Base-by-base conservation (phyloP, 208 protist genomes). In the Borovskyia barvae region DNA sequence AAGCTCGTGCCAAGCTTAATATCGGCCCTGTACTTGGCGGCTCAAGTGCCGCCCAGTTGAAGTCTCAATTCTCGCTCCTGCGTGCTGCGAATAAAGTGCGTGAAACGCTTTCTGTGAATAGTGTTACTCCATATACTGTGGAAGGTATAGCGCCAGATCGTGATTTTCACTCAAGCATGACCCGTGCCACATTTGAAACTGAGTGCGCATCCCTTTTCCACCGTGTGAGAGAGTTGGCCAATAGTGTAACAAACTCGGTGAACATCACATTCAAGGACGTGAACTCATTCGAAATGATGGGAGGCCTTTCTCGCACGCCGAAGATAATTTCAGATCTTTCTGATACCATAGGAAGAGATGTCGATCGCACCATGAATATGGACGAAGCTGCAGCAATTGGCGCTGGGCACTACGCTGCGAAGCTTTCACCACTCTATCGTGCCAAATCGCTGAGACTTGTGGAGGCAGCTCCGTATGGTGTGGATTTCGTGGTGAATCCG, bases 91-190 rank as follows among this genome's bases (percentile, higher is more conserved):
- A 90, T 48, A 90, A 93, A 52, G 76, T 82, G 22, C 91, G 96
- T 35, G 91, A 97, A 54, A 82, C 84, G 17, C 75, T 98, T 1
- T 97, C 89, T 33, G 93, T 85, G 12, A 98, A 98, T 67, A 87
- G 63, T 24, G 65, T 89, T 24, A 89, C 90, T 5, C 80, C 80
- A 33, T 88, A 92, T 55, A 87, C 85, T 4, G 85, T 98, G 50
- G 94, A 97, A 59, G 85, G 88, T 45, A 87, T 98, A 22, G 60
- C 80, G 24, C 82, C 73, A 5, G 92, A 94, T 42, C 59, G 66
- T 12, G 92, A 97, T 52, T 97, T 94, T 62, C 58, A 68, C 35
- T 89, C 79, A 5, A 63, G 50, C 11, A 69, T 97, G 47, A 79
- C 82, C 4, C 75, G 89, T 36, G 75, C 66, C 49, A 65, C 91